Evolutionary conservation across 2,329 filamentous ascomycete species (phyloP), one percentile per base, ranked within the genome.

Genomic region (Xylariaceae sp.): DNA sequence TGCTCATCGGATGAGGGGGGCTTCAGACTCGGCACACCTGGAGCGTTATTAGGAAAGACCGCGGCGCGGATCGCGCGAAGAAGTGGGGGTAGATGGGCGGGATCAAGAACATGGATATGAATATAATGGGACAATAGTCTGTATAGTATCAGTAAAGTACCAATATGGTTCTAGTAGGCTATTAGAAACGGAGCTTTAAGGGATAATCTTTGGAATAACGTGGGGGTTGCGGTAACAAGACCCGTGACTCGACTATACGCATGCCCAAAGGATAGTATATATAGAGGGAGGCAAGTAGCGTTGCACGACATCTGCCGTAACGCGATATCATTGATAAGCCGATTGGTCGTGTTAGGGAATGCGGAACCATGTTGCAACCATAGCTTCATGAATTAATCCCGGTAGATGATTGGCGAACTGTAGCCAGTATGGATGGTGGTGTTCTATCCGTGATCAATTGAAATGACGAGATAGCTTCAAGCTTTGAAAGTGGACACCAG

Each of bases 41-140:
- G 86, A 64, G 83, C 79, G 73, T 95, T 95, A 73, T 91, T 88
- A 62, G 94, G 93, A 70, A 97, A 97, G 50, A 97, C 77, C 56
- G 89, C 83, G 65, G 83, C 84, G 69, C 94, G 89, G 66, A 89
- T 80, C 62, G 85, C 82, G 69, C 85, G 83, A 65, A 93, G 81
- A 62, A 90, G 73, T 68, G 79, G 78, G 69, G 89, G 85, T 50
- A 92, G 77, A 62, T 82, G 78, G 57, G 80, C 79, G 62, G 86
- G 78, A 73, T 86, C 82, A 58, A 91, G 77, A 56, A 89, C 69
- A 68, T 81, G 75, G 50, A 73, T 74, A 59, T 77, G 75, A 59
- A 85, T 78, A 63, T 77, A 74, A 70, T 85, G 74, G 47, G 83
- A 86, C 59, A 88, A 73, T 55, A 81, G 78, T 74, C 81, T 88